Evolutionary conservation across 2,329 filamentous ascomycete species (phyloP).

Genomic region (Apiospora pterosperma): DNA sequence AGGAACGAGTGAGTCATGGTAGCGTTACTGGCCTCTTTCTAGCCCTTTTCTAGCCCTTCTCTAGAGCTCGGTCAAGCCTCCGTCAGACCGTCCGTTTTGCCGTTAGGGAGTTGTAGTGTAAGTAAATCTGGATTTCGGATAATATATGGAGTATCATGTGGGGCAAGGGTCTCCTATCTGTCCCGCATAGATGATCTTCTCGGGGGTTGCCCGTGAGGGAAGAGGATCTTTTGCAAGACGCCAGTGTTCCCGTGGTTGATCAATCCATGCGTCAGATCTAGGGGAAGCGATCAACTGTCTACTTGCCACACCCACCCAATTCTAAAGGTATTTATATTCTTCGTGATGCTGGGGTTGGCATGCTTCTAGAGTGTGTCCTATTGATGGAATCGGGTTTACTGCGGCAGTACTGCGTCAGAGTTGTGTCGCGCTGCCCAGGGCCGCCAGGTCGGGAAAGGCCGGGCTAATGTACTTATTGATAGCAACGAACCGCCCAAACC

Average conservation of each 20-base stretch:
- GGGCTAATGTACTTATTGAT: not conserved
- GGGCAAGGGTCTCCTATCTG: not conserved
- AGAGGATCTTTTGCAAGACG: not conserved
- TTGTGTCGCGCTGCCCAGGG: not conserved
- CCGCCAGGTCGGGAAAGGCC: not conserved
- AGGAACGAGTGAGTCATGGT: not conserved
- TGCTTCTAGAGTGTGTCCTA: not conserved
- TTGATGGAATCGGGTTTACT: not conserved
- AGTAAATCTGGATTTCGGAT: not conserved
- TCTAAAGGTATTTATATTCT: not conserved
- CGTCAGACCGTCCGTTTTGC: not conserved
- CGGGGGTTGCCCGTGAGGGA: not conserved
- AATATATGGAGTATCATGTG: not conserved
- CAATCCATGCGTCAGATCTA: not conserved
- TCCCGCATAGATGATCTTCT: not conserved
- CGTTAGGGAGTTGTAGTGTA: not conserved
- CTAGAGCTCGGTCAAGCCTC: not conserved
- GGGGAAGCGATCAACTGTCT: not conserved
- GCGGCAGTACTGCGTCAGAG: no score
- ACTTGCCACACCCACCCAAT: not conserved
- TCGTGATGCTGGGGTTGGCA: not conserved
- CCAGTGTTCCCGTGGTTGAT: not conserved
- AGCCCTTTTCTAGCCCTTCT: not conserved
- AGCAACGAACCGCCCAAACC: not conserved
- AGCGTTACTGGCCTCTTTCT: not conserved